Evolutionary conservation across 2,329 filamentous ascomycete species (phyloP).

Genomic region (Clarireedia paspali): DNA sequence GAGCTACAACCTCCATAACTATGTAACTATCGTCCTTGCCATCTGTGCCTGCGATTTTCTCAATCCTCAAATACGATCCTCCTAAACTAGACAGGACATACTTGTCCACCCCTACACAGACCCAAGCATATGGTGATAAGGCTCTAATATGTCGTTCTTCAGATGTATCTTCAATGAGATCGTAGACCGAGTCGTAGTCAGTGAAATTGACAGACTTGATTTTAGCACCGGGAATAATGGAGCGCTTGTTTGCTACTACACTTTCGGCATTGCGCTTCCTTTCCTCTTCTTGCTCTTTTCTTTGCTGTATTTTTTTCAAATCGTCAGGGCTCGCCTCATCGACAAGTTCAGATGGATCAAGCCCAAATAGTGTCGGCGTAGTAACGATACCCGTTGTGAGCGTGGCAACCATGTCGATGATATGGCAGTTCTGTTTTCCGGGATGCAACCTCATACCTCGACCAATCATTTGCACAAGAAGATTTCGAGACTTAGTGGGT

Average conservation of each 20-base stretch:
- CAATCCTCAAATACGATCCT: slow-evolving; percentile 52
- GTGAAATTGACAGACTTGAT: slow-evolving; percentile 53
- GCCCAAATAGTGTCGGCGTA: slow-evolving; percentile 84
- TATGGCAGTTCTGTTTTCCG: slow-evolving; percentile 80
- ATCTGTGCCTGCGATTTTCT: slow-evolving; percentile 26
- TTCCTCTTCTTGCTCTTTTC: slow-evolving; percentile 37
- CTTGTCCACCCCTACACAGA: slow-evolving; percentile 60
- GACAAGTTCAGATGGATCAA: slow-evolving; percentile 75
- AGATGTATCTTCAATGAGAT: slow-evolving; percentile 76
- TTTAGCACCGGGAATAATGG: slow-evolving; percentile 1
- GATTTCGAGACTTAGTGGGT: slow-evolving; percentile 85
- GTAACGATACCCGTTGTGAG: slow-evolving; percentile 80
- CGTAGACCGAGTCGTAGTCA: slow-evolving; percentile 86
- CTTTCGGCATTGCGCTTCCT: slow-evolving; percentile 11
- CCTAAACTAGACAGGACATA: slow-evolving; percentile 63
- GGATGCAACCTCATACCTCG: slow-evolving; percentile 78
- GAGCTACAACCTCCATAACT: slow-evolving; percentile 31
- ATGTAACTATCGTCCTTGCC: slow-evolving; percentile 16
- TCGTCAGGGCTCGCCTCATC: slow-evolving; percentile 55
- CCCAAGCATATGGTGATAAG: slow-evolving; percentile 74
- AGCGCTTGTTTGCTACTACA: background rate
- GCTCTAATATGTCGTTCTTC: slow-evolving; percentile 71
- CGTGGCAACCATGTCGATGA: slow-evolving; percentile 92
- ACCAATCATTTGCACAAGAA: slow-evolving; percentile 96
- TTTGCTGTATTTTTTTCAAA: slow-evolving; percentile 47